Evolutionary conservation across 164 flowering plant species (phyloP).

Genomic region (Kalanchoe fedtschenkoi): DNA sequence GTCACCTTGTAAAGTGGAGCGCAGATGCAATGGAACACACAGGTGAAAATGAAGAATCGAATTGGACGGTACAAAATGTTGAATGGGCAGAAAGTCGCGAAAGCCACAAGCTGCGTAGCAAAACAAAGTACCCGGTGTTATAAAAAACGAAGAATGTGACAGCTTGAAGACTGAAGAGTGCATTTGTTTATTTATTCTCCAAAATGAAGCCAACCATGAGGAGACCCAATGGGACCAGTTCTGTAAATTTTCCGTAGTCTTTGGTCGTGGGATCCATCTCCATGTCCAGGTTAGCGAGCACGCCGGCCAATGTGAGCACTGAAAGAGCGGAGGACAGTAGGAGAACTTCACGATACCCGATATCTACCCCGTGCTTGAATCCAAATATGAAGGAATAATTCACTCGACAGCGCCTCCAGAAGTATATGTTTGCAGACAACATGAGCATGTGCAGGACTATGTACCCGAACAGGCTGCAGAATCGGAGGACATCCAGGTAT

Average conservation of each 20-base stretch:
- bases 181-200: background rate
- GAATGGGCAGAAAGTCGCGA: constrained; percentile 8
- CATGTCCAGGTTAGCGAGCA: constrained; percentile 28
- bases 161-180: background rate
- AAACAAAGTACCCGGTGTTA: background rate
- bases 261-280: constrained; percentile 26
- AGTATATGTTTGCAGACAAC: constrained; percentile 29
- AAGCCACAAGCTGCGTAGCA: constrained; percentile 2
- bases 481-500: background rate
- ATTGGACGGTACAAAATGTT: constrained; percentile 12
- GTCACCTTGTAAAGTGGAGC: constrained; percentile 14
- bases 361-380: constrained; percentile 25
- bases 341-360: constrained; percentile 27
- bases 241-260: constrained; percentile 19
- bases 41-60: constrained; percentile 11
- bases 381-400: constrained; percentile 31
- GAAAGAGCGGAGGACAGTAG: constrained; percentile 25
- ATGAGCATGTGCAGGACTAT: constrained; percentile 29
- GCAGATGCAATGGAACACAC: constrained; percentile 8
- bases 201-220: constrained; percentile 15
- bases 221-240: constrained; percentile 24
- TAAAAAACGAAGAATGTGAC: background rate
- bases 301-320: constrained; percentile 20
- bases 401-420: constrained; percentile 27
- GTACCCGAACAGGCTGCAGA: constrained; percentile 32